Evolutionary conservation across 768 basidiomycete genomes (phyloP).

Genomic region (Phylloporus sp.): DNA sequence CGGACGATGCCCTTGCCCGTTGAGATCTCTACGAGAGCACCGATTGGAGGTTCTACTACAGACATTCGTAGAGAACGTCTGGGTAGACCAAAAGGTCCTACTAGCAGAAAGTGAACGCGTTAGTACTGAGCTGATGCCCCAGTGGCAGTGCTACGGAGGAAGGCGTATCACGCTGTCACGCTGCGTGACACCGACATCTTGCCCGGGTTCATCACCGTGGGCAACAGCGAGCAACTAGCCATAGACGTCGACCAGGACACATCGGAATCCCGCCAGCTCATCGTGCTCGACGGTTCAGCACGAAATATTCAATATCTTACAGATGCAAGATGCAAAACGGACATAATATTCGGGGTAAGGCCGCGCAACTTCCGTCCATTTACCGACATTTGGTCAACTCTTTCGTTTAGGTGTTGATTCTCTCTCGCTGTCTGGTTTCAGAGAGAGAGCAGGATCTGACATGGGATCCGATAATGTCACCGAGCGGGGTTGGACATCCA

Average conservation of each 20-base stretch:
- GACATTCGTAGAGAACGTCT: constrained; percentile 29
- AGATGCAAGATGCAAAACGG: constrained; percentile 30
- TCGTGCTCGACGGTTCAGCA: neutral
- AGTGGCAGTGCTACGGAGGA: constrained; percentile 15
- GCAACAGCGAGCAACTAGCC: constrained; percentile 7
- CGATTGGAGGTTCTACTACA: constrained; percentile 46
- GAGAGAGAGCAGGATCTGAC: constrained; percentile 22
- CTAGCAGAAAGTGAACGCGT: neutral
- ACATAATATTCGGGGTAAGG: constrained; percentile 21
- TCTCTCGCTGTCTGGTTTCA: constrained; percentile 11
- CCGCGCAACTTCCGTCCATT: neutral
- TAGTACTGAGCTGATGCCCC: neutral
- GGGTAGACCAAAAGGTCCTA: constrained; percentile 1
- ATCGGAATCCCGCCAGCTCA: constrained; percentile 2
- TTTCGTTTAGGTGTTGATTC: constrained; percentile 17
- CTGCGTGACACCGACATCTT: constrained; percentile 10
- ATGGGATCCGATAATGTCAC: constrained; percentile 53
- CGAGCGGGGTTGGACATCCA: constrained; percentile 47
- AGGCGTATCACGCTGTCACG: constrained; percentile 1
- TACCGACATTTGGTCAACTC: constrained; percentile 4
- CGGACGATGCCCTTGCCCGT: constrained; percentile 83
- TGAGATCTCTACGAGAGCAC: constrained; percentile 74
- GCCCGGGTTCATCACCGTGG: constrained; percentile 4
- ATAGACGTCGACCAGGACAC: neutral
- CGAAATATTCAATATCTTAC: neutral